These are phyloP conservation scores for Phialemonium atrogriseum DNA, from an alignment of 2,329 filamentous ascomycete species.

Conservation along the genomic window DNA sequence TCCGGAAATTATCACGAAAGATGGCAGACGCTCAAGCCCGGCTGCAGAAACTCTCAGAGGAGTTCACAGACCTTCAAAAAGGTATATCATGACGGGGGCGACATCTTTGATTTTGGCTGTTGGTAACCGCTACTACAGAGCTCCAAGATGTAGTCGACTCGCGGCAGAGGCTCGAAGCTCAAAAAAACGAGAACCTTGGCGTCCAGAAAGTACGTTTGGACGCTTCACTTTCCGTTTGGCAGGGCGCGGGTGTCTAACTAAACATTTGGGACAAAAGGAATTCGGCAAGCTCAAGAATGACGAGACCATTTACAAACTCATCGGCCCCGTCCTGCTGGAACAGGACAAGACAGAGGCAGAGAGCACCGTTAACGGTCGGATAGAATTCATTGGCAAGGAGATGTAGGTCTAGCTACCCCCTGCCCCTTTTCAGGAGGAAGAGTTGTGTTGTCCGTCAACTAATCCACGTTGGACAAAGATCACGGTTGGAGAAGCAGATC, in stretches of 20 bases:
- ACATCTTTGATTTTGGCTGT: neutral
- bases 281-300: constrained; percentile 71
- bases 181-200: constrained; percentile 84
- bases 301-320: constrained; percentile 90
- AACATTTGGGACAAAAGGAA: constrained; percentile 52
- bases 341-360: constrained; percentile 88
- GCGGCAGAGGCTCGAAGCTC: constrained; percentile 85
- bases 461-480: no score
- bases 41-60: constrained; percentile 76
- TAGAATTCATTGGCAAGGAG: constrained; percentile 90
- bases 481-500: constrained; percentile 40
- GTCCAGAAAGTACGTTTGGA: constrained; percentile 70
- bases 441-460: no score
- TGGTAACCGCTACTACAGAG: constrained; percentile 42
- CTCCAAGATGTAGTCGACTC: constrained; percentile 68
- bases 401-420: no score
- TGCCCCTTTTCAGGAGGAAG: no score
- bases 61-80: constrained; percentile 80
- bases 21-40: constrained; percentile 71
- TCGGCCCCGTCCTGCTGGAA: constrained; percentile 87
- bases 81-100: constrained; percentile 43
- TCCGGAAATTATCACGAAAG: no score
- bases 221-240: neutral
- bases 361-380: constrained; percentile 78
- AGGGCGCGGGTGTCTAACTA: neutral